phyloP scores from a whole-genome alignment of 2,329 filamentous ascomycete species.

The Lachnellula hyalina region DNA sequence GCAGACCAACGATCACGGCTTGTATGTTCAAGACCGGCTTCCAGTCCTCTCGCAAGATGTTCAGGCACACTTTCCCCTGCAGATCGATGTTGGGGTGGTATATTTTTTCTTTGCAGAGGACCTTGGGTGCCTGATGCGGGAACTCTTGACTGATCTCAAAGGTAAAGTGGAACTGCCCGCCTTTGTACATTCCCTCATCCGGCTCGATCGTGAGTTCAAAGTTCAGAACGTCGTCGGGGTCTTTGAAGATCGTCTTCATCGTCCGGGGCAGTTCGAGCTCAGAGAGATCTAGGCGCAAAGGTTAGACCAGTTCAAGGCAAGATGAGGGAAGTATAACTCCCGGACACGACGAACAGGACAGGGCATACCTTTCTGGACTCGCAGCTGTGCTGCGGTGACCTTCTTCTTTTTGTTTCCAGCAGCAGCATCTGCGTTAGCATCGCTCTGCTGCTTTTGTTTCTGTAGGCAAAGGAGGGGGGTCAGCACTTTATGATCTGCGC shows the following conservation, averaged over 20 bases:
- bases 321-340: conserved; percentile 4
- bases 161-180: conserved; percentile 79
- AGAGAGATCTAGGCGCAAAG: conserved; percentile 58
- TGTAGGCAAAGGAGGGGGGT: conserved; percentile 35
- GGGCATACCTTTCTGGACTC: conserved; percentile 82
- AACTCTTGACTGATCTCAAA: conserved; percentile 94
- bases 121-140: conserved; percentile 95
- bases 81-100: conserved; percentile 99
- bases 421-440: conserved; percentile 71
- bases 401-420: conserved; percentile 91
- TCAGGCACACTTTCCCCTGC: conserved; percentile 95
- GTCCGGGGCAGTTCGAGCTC: conserved; percentile 74
- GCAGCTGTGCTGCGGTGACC: conserved; percentile 90
- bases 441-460: conserved; percentile 96
- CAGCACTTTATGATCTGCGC: conserved; percentile 5
- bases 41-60: conserved; percentile 97
- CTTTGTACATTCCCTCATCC: conserved; percentile 84
- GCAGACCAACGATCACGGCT: conserved; percentile 89
- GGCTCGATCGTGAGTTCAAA: conserved; percentile 78
- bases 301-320: background rate
- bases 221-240: conserved; percentile 81
- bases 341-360: background rate
- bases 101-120: conserved; percentile 95
- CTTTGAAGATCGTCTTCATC: conserved; percentile 76
- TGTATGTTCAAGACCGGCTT: conserved; percentile 97